phyloP scores from a whole-genome alignment of 768 basidiomycete genomes.

The Podaxis rugospora region DNA sequence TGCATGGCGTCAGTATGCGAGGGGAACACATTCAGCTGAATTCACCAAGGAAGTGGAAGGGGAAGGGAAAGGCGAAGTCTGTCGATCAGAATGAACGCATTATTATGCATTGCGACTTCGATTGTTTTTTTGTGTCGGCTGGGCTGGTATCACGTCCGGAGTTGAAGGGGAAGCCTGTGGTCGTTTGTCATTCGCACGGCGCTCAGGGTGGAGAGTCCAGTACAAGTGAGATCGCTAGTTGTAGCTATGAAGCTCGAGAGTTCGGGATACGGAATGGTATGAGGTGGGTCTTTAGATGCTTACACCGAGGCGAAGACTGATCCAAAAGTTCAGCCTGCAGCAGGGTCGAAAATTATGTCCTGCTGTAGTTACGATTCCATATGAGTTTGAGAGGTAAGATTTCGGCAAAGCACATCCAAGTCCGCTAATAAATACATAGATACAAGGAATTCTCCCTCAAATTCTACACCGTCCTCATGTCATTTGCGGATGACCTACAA shows the following conservation, averaged over 20 bases:
- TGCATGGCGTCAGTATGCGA: slow-evolving; percentile 41
- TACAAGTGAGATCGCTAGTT: slow-evolving; percentile 93
- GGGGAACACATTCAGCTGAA: slow-evolving; percentile 42
- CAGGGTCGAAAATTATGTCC: slow-evolving; percentile 79
- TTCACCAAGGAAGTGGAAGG: slow-evolving; percentile 55
- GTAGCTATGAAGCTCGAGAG: slow-evolving; percentile 88
- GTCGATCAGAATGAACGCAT: slow-evolving; percentile 51
- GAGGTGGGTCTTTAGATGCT: slow-evolving; percentile 51
- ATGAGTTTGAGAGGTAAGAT: slow-evolving; percentile 83
- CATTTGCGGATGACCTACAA: slow-evolving; percentile 85
- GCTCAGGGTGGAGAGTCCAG: slow-evolving; percentile 66
- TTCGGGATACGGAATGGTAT: slow-evolving; percentile 93
- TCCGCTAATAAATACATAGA: slow-evolving; percentile 33
- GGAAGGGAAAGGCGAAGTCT: slow-evolving; percentile 31
- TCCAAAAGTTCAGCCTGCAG: slow-evolving; percentile 49
- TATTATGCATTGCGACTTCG: slow-evolving; percentile 94
- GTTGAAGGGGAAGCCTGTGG: slow-evolving; percentile 81
- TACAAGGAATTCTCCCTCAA: slow-evolving; percentile 81
- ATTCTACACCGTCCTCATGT: slow-evolving; percentile 92
- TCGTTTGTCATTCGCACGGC: slow-evolving; percentile 93
- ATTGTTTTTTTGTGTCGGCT: slow-evolving; percentile 96
- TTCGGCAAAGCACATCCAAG: background rate
- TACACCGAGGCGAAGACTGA: background rate
- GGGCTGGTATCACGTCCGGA: slow-evolving; percentile 78
- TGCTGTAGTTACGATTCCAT: slow-evolving; percentile 71